Percentiles rank a stretch among this genome's conserved stretches.
phyloP scores from a whole-genome alignment of 108 stramenopile genomes.

The Pinguiococcus pyrenoidosus region DNA sequence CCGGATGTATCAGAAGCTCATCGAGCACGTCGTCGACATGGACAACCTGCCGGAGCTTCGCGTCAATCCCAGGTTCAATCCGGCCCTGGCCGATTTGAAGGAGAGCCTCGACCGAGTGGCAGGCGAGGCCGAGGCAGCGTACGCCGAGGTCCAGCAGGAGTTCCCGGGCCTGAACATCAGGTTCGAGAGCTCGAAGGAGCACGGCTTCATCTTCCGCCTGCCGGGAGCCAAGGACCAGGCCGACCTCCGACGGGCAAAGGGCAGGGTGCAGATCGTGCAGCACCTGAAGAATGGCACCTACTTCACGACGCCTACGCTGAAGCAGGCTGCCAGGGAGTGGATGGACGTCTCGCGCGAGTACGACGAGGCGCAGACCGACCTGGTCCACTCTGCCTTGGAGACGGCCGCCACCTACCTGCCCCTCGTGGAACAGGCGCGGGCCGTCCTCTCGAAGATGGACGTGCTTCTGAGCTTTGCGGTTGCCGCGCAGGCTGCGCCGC shows the following conservation, averaged over 20 bases:
- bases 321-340: conserved; percentile 44
- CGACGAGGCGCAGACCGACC: conserved; percentile 41
- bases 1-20: conserved; percentile 1
- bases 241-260: conserved; percentile 2
- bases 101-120: conserved; percentile 52
- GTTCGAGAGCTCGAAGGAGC: too few relatives aligned
- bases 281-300: conserved; percentile 87
- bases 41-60: conserved; percentile 51
- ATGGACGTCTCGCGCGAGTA: conserved; percentile 54
- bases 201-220: conserved; percentile 13
- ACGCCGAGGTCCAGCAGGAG: conserved; percentile 29
- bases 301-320: conserved; percentile 60
- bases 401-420: conserved; percentile 66
- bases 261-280: conserved; percentile 48
- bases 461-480: conserved; percentile 63
- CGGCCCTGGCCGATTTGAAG: conserved; percentile 51
- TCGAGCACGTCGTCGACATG: conserved; percentile 26
- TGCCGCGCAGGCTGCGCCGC: conserved; percentile 63
- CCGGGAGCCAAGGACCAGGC: conserved; percentile 31
- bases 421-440: conserved; percentile 49
- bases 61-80: conserved; percentile 44
- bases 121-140: conserved; percentile 48
- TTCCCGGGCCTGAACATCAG: conserved; percentile 4
- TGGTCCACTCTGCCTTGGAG: conserved; percentile 56
- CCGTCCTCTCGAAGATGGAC: conserved; percentile 48